Percentiles rank a stretch among this genome's conserved stretches.
These are phyloP conservation scores for Rhodotorula sphaerocarpa DNA, from an alignment of 768 basidiomycete species.

Conservation along the genomic window DNA sequence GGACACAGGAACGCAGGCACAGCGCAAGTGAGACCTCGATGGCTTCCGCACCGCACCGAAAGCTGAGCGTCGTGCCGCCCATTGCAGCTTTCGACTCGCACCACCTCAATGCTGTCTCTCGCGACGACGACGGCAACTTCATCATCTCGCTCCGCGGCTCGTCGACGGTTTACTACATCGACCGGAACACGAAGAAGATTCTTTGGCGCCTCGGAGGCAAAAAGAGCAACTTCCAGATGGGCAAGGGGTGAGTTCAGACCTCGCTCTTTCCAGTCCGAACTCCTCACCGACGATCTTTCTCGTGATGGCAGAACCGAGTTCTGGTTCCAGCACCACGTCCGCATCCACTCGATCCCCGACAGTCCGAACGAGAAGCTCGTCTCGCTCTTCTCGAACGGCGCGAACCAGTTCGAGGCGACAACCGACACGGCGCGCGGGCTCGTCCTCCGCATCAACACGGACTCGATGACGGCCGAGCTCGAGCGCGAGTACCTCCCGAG, in stretches of 20 bases:
- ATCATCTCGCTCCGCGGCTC: slow-evolving; percentile 38
- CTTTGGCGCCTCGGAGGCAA: slow-evolving; percentile 37
- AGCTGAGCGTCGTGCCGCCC: background rate
- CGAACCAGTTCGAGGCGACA: background rate
- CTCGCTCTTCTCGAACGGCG: slow-evolving; percentile 7
- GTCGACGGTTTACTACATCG: slow-evolving; percentile 38
- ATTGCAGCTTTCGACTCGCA: slow-evolving; percentile 13
- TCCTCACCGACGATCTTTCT: background rate
- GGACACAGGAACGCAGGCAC: background rate
- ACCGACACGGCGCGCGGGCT: background rate
- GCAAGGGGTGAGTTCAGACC: background rate
- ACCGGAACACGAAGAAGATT: slow-evolving; percentile 29
- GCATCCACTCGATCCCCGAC: background rate
- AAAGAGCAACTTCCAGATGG: slow-evolving; percentile 34
- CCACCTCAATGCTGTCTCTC: slow-evolving; percentile 40
- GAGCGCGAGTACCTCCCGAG: background rate
- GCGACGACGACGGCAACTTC: slow-evolving; percentile 38
- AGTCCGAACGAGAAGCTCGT: background rate
- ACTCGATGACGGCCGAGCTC: background rate
- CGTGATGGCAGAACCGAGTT: background rate
- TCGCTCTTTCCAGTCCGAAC: too few species aligned
- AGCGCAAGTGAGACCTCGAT: background rate
- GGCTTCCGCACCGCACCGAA: too few species aligned
- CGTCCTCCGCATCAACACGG: background rate
- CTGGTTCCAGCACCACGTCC: slow-evolving; percentile 1